Percentiles rank a stretch among this genome's conserved stretches.
These are phyloP conservation scores for Helianthus annuus DNA, from an alignment of 129 eudicot species.

Conservation along the genomic window HanXRQr2.0-SUNRISE NC_035447.2:26567137-26567636, in stretches of 20 bases:
- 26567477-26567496: background rate
- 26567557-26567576: background rate
- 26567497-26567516: background rate
- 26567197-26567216: background rate
- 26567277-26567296: background rate
- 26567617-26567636: background rate
- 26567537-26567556: background rate
- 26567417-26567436: background rate
- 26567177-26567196: background rate
- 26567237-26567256: background rate
- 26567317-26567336: background rate
- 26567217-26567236: too few species aligned
- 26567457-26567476: background rate
- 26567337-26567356: background rate
- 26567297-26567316: background rate
- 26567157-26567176: background rate
- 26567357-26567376: background rate
- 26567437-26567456: background rate
- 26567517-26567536: background rate
- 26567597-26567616: slow-evolving; percentile 4
- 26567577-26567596: background rate
- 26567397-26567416: background rate
- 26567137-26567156: background rate
- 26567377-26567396: background rate
- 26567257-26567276: background rate